A percentile compares a stretch with the other conserved stretches of the same genome.
These are phyloP conservation scores for Adenanthera pavonina DNA, from an alignment of 306 rosid genomes.

Conservation along the genomic window DNA sequence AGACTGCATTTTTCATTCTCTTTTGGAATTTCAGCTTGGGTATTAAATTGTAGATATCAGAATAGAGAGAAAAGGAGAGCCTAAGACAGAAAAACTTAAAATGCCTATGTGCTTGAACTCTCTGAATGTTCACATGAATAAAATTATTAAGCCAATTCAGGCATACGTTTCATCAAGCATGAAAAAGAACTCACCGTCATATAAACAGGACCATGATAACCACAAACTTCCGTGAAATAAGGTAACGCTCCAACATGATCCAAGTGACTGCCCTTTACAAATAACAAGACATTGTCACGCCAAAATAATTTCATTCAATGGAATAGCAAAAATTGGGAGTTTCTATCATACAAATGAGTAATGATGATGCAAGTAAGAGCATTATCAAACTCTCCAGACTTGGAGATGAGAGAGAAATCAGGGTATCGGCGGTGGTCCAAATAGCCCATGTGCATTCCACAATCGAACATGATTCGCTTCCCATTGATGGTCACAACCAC, in stretches of 20 bases:
- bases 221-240: slow-evolving; percentile 92
- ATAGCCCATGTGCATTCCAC: slow-evolving; percentile 89
- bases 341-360: slow-evolving; percentile 75
- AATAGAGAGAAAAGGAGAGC: background rate
- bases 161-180: slow-evolving; percentile 53
- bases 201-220: slow-evolving; percentile 82
- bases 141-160: background rate
- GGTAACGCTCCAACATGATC: slow-evolving; percentile 91
- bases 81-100: background rate
- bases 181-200: slow-evolving; percentile 72
- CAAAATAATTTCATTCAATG: background rate
- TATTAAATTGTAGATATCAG: background rate
- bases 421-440: slow-evolving; percentile 81
- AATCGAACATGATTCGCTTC: slow-evolving; percentile 92
- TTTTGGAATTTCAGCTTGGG: background rate
- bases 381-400: slow-evolving; percentile 45
- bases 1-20: background rate
- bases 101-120: background rate
- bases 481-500: slow-evolving; percentile 83
- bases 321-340: background rate
- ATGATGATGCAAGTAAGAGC: slow-evolving; percentile 77
- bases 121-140: background rate
- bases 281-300: background rate
- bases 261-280: slow-evolving; percentile 64
- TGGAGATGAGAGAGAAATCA: slow-evolving; percentile 68